A percentile compares a stretch with the other conserved stretches of the same genome.
phyloP scores from a whole-genome alignment of 768 basidiomycete genomes.

The Tubosaeta sp. region DNA sequence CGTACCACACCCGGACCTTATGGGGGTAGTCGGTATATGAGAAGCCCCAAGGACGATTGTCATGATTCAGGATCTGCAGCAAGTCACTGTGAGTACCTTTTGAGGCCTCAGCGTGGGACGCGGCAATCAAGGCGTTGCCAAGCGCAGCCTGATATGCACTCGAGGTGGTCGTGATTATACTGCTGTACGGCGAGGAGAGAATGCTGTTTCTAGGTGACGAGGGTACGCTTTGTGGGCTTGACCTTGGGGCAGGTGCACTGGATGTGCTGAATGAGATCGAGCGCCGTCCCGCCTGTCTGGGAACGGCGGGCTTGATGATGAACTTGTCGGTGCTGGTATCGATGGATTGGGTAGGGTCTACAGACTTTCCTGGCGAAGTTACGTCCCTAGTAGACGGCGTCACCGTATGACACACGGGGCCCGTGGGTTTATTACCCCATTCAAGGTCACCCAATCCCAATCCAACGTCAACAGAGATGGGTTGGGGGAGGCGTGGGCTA shows the following conservation, averaged over 20 bases:
- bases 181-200: conserved; percentile 26
- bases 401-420: conserved; percentile 9
- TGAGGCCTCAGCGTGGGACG: conserved; percentile 92
- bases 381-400: conserved; percentile 17
- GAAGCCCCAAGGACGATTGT: conserved; percentile 87
- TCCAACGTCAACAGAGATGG: conserved; percentile 51
- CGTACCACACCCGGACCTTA: conserved; percentile 84
- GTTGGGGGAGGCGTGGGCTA: conserved; percentile 51
- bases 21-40: conserved; percentile 77
- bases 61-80: conserved; percentile 86
- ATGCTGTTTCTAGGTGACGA: conserved; percentile 50
- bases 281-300: conserved; percentile 55
- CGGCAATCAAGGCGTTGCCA: conserved; percentile 88
- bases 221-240: conserved; percentile 48
- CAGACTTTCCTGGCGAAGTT: conserved; percentile 15
- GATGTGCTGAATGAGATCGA: conserved; percentile 61
- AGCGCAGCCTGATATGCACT: conserved; percentile 56
- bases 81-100: conserved; percentile 90
- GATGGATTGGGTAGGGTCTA: conserved; percentile 17
- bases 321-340: conserved; percentile 34
- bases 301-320: conserved; percentile 31
- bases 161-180: conserved; percentile 23
- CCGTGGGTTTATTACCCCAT: conserved; percentile 39
- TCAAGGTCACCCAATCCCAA: conserved; percentile 52
- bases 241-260: conserved; percentile 25